phyloP scores from a whole-genome alignment of 2,329 filamentous ascomycete genomes.

The Botrytis byssoidea region DNA sequence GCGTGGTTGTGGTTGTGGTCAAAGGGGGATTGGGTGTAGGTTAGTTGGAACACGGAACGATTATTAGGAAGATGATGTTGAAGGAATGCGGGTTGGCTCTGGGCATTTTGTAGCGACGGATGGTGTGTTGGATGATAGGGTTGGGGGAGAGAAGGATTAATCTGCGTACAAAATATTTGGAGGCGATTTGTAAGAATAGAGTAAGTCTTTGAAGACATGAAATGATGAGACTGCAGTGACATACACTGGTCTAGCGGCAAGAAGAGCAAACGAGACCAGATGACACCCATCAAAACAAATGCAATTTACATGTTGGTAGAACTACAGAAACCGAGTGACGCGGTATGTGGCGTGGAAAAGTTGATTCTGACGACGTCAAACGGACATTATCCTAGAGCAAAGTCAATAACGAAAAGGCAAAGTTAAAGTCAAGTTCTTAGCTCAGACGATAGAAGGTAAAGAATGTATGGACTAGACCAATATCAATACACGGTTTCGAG shows the following conservation, averaged over 20 bases:
- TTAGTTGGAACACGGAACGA: not conserved
- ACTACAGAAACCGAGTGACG: not conserved
- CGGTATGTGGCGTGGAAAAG: not conserved
- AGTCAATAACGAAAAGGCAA: not conserved
- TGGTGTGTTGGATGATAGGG: not conserved
- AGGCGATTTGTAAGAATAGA: not conserved
- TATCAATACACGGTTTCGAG: not conserved
- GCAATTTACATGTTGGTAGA: not conserved
- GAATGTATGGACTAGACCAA: not conserved
- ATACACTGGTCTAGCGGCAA: not conserved
- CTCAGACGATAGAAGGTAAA: not conserved
- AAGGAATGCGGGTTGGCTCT: no score
- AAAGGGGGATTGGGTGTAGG: not conserved
- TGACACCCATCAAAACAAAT: not conserved
- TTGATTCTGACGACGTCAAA: not conserved
- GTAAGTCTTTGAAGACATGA: not conserved
- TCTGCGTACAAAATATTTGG: not conserved
- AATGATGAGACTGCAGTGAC: not conserved
- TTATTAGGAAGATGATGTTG: no score
- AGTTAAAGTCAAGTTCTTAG: not conserved
- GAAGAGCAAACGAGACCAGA: not conserved
- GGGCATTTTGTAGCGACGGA: not conserved
- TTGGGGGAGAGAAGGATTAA: not conserved
- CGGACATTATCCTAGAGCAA: not conserved
- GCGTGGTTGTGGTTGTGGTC: not conserved